These are phyloP conservation scores for Stemphylium beticola DNA, from an alignment of 2,329 filamentous ascomycete genomes.

Conservation along the genomic window DNA sequence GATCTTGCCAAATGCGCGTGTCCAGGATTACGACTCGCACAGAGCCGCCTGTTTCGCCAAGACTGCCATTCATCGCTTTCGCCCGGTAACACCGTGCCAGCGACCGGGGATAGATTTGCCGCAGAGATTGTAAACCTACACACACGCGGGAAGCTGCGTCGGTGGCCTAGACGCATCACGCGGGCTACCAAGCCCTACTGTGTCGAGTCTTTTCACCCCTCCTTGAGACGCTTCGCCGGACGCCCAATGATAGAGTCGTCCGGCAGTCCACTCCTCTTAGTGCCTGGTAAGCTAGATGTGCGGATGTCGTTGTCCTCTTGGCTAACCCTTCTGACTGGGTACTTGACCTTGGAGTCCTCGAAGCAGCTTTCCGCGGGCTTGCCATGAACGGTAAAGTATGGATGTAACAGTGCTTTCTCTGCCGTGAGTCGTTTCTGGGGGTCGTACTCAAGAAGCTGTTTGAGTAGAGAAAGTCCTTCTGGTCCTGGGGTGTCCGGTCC, in stretches of 20 bases:
- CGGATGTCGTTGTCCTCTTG: constrained; percentile 96
- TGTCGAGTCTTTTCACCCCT: constrained; percentile 34
- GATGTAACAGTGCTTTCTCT: constrained; percentile 84
- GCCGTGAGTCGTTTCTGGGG: constrained; percentile 87
- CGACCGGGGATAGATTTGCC: constrained; percentile 9
- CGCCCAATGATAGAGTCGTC: constrained; percentile 75
- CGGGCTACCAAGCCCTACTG: not conserved
- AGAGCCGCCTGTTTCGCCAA: constrained; percentile 7
- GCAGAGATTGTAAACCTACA: constrained; percentile 2
- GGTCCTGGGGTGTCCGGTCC: constrained; percentile 51
- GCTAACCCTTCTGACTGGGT: constrained; percentile 87
- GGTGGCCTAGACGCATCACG: not conserved
- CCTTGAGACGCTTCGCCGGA: constrained; percentile 62
- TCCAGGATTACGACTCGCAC: constrained; percentile 11
- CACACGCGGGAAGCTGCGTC: constrained; percentile 12
- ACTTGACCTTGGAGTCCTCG: constrained; percentile 84
- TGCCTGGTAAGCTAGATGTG: constrained; percentile 86
- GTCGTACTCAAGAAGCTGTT: constrained; percentile 88
- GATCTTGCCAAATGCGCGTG: not conserved
- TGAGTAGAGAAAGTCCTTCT: constrained; percentile 83
- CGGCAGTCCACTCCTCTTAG: constrained; percentile 83
- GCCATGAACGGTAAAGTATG: constrained; percentile 73
- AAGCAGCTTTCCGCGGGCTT: constrained; percentile 85
- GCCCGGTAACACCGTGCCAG: constrained; percentile 5
- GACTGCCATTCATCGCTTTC: not conserved